A percentile compares a stretch with the other conserved stretches of the same genome.
These are phyloP conservation scores for Candida dubliniensis DNA, from an alignment of 1,139 yeast genomes.

Conservation along the genomic window DNA sequence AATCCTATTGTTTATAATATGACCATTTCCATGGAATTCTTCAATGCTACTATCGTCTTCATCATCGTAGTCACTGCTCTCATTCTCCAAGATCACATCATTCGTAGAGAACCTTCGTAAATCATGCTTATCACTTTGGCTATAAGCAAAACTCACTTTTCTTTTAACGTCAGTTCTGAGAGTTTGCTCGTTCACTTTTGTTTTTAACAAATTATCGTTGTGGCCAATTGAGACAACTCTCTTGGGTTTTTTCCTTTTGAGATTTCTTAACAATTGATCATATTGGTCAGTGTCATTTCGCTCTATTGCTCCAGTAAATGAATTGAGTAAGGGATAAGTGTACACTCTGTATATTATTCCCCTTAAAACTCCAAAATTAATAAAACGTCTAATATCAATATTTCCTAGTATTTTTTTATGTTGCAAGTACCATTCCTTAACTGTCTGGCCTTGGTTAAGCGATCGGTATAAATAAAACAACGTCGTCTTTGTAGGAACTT, in stretches of 20 bases:
- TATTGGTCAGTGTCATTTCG: conserved; percentile 29
- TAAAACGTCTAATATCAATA: conserved; percentile 79
- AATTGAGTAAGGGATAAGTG: conserved; percentile 64
- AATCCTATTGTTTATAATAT: conserved; percentile 2
- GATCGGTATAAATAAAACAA: conserved; percentile 78
- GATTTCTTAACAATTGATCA: conserved; percentile 28
- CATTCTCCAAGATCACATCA: conserved; percentile 15
- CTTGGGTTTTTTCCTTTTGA: conserved; percentile 15
- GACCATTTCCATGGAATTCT: conserved; percentile 2
- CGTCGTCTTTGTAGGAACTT: conserved; percentile 61
- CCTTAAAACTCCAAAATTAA: conserved; percentile 82
- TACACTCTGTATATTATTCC: conserved; percentile 81
- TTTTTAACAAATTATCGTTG: conserved; percentile 21
- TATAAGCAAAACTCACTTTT: conserved; percentile 37
- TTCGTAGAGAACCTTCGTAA: conserved; percentile 7
- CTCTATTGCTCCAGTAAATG: conserved; percentile 37
- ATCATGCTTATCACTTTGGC: conserved; percentile 7
- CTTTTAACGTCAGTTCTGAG: conserved; percentile 25
- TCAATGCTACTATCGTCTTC: conserved; percentile 14
- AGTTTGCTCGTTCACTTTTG: conserved; percentile 31
- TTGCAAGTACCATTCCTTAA: conserved; percentile 76
- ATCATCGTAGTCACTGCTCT: conserved; percentile 22
- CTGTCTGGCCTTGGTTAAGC: conserved; percentile 72
- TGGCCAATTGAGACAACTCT: conserved; percentile 8
- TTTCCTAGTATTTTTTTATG: conserved; percentile 58